Evolutionary conservation across 2,329 filamentous ascomycete genomes (phyloP).

Genomic region (Rhytidhysteron rufulum): DNA sequence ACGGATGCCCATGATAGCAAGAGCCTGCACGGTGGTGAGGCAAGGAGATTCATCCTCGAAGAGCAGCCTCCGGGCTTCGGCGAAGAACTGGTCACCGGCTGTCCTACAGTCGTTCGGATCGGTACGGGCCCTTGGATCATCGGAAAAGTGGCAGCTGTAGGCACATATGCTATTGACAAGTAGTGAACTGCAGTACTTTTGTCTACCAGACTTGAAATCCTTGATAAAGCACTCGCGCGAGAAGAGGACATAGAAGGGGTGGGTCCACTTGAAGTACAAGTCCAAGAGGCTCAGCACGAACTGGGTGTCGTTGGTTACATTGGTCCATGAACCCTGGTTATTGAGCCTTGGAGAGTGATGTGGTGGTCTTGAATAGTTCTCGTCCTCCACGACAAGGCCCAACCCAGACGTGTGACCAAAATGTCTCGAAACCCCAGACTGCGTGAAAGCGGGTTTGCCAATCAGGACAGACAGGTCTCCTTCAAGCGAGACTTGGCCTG

Average conservation of each 20-base stretch:
- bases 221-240: constrained; percentile 67
- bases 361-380: constrained; percentile 19
- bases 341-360: constrained; percentile 10
- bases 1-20: constrained; percentile 72
- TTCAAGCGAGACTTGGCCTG: constrained; percentile 27
- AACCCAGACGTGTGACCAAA: constrained; percentile 37
- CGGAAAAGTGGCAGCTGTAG: constrained; percentile 66
- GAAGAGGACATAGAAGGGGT: constrained; percentile 69
- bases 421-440: constrained; percentile 30
- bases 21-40: constrained; percentile 68
- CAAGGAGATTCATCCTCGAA: constrained; percentile 55
- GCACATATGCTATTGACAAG: constrained; percentile 64
- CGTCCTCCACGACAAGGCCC: constrained; percentile 32
- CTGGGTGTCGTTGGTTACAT: constrained; percentile 53
- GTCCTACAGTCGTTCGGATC: constrained; percentile 60
- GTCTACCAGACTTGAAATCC: constrained; percentile 59
- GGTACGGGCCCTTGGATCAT: constrained; percentile 60
- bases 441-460: constrained; percentile 32
- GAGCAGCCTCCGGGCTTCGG: constrained; percentile 62
- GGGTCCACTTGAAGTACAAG: constrained; percentile 68
- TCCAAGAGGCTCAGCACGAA: constrained; percentile 62
- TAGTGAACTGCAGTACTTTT: constrained; percentile 64
- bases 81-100: constrained; percentile 71
- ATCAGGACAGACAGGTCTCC: constrained; percentile 33
- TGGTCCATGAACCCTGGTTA: constrained; percentile 52